Evolutionary conservation across 1,139 yeast genomes (phyloP).

Genomic region (Pichiaceae sp.): DNA sequence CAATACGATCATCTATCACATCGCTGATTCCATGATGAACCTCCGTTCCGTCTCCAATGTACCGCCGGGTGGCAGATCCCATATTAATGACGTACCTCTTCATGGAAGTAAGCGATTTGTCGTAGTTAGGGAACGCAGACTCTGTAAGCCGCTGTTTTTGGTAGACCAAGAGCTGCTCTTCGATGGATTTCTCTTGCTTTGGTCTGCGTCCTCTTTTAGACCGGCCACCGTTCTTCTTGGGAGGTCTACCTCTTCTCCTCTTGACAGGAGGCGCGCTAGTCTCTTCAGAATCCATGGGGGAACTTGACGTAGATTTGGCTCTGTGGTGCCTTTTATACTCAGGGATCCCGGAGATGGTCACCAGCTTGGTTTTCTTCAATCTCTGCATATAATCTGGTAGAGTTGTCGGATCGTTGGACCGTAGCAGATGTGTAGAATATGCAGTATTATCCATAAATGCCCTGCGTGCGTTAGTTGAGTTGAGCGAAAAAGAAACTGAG

Average conservation of each 20-base stretch:
- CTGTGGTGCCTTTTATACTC: slow-evolving; percentile 1
- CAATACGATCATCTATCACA: not conserved
- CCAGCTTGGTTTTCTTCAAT: slow-evolving; percentile 13
- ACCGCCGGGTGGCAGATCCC: not conserved
- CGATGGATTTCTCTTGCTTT: too few species aligned
- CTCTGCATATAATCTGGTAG: slow-evolving; percentile 13
- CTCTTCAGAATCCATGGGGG: too few species aligned
- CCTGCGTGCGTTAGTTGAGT: too few species aligned
- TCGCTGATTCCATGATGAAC: not conserved
- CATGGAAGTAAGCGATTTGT: not conserved
- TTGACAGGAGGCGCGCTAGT: too few species aligned
- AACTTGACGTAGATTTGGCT: too few species aligned
- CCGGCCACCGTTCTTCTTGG: too few species aligned
- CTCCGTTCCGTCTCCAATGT: not conserved
- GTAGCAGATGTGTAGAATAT: slow-evolving; percentile 4
- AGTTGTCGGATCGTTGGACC: slow-evolving; percentile 13
- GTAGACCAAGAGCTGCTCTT: too few species aligned
- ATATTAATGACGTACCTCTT: not conserved
- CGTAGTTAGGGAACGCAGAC: not conserved
- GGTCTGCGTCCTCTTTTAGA: too few species aligned
- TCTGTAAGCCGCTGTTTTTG: slow-evolving; percentile 1
- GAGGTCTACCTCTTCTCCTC: too few species aligned
- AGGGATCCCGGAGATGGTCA: slow-evolving; percentile 15
- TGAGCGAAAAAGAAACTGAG: too few species aligned
- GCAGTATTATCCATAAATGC: not conserved